These are phyloP conservation scores for Dictyostelium purpureum DNA, from an alignment of 78 protist genomes.

Conservation along the genomic window DNA sequence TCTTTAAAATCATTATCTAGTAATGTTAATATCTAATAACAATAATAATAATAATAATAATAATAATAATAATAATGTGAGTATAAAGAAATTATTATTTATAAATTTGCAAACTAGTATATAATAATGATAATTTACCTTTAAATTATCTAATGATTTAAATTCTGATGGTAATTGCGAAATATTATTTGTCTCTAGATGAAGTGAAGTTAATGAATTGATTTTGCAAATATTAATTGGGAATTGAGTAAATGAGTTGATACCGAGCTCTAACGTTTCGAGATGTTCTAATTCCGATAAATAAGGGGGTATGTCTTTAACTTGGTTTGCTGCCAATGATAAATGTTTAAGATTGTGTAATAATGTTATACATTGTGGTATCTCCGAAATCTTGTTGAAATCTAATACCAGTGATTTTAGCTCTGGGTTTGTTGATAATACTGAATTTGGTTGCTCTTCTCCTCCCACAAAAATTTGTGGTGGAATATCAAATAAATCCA, in stretches of 20 bases:
- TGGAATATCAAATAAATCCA: constrained; percentile 1
- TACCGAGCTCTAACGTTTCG: constrained; percentile 16
- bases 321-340: constrained; percentile 35
- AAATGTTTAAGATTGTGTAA: constrained; percentile 5
- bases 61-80: not conserved
- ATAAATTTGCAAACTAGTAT: no score
- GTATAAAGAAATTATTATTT: not conserved
- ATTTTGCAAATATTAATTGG: constrained; percentile 13
- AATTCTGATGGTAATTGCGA: not conserved
- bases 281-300: not conserved
- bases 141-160: not conserved
- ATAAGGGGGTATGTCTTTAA: constrained; percentile 19
- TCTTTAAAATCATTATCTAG: constrained; percentile 4
- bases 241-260: not conserved
- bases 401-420: constrained; percentile 37
- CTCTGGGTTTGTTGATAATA: not conserved
- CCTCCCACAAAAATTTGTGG: not conserved
- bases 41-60: not conserved
- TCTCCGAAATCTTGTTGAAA: constrained; percentile 11
- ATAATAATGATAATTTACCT: not conserved
- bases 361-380: constrained; percentile 16
- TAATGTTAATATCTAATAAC: constrained; percentile 27
- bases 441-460: not conserved
- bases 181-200: constrained; percentile 31
- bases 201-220: constrained; percentile 7